Conservation (phyloP, 163 green algal species). For the Picocystis sp. region DNA sequence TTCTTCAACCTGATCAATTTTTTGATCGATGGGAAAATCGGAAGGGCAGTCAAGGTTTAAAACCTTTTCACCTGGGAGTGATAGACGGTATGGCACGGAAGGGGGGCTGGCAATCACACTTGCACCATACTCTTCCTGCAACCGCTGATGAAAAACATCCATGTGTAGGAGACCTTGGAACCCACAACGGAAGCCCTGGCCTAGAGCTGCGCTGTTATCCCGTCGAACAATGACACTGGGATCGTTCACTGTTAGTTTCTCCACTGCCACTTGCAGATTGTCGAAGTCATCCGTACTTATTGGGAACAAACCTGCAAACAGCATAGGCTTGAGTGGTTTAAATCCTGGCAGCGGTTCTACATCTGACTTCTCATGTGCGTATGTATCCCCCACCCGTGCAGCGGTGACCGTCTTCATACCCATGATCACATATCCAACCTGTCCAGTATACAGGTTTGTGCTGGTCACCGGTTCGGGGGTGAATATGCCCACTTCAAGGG, state of each 20-base stretch:
- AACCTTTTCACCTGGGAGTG: conserved; percentile 13
- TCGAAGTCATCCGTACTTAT: conserved; percentile 38
- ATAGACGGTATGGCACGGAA: conserved; percentile 22
- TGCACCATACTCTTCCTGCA: conserved; percentile 23
- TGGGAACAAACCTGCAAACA: conserved; percentile 53
- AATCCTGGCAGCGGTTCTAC: too few relatives aligned
- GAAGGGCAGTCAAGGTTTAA: conserved; percentile 7
- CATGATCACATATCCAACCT: too few relatives aligned
- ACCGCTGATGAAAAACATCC: too few relatives aligned
- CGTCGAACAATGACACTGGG: neutral
- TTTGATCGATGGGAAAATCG: conserved; percentile 8
- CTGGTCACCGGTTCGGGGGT: too few relatives aligned
- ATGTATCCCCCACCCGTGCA: too few relatives aligned
- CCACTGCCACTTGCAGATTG: conserved; percentile 17
- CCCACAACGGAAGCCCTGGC: conserved; percentile 65
- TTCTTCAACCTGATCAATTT: conserved; percentile 11
- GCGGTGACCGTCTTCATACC: too few relatives aligned
- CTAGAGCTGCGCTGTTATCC: conserved; percentile 59
- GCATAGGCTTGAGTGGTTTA: conserved; percentile 52
- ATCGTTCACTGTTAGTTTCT: too few relatives aligned
- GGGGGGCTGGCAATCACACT: conserved; percentile 25
- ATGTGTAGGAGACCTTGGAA: conserved; percentile 48
- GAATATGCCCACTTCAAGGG: too few relatives aligned
- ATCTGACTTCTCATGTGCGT: too few relatives aligned
- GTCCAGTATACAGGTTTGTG: too few relatives aligned